phyloP scores from a whole-genome alignment of 805 yeast species.

The Yarrowia sp. region DNA sequence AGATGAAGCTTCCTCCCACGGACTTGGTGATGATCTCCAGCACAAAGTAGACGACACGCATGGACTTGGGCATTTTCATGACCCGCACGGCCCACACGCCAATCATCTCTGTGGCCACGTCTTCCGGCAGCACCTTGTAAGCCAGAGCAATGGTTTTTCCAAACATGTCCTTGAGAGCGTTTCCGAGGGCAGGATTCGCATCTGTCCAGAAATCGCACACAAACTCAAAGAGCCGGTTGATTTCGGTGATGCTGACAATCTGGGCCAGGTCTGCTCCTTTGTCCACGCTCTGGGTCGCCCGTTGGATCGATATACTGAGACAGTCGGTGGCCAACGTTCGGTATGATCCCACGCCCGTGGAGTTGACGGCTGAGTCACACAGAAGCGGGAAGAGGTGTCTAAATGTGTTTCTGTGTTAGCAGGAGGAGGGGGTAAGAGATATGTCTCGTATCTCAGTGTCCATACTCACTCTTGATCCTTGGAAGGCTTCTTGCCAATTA shows the following conservation, averaged over 20 bases:
- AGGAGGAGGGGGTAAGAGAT: background rate
- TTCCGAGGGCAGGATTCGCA: slow-evolving; percentile 72
- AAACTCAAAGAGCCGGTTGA: slow-evolving; percentile 51
- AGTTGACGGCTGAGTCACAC: slow-evolving; percentile 48
- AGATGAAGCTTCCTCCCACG: slow-evolving; percentile 54
- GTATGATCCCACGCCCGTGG: slow-evolving; percentile 51
- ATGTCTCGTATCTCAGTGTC: too few species aligned
- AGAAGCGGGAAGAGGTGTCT: slow-evolving; percentile 44
- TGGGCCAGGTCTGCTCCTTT: slow-evolving; percentile 16
- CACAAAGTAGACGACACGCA: slow-evolving; percentile 67
- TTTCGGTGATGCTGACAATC: slow-evolving; percentile 42
- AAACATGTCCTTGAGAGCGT: slow-evolving; percentile 69
- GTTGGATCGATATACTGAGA: slow-evolving; percentile 66
- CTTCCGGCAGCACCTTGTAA: slow-evolving; percentile 45
- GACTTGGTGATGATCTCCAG: slow-evolving; percentile 64
- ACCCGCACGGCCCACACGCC: slow-evolving; percentile 57
- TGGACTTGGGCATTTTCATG: slow-evolving; percentile 56
- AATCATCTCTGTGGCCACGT: slow-evolving; percentile 41
- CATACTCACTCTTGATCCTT: slow-evolving; percentile 12
- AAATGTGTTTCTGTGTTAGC: slow-evolving; percentile 29
- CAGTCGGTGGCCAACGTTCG: slow-evolving; percentile 63
- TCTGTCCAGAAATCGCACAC: slow-evolving; percentile 74
- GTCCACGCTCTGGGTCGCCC: slow-evolving; percentile 56
- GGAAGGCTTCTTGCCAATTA: slow-evolving; percentile 19
- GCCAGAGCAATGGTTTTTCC: slow-evolving; percentile 58